Evolutionary conservation across 73 alveolate species (phyloP), one percentile per base, ranked within the genome.

Genomic region (Tetrahymena elliotti): DNA sequence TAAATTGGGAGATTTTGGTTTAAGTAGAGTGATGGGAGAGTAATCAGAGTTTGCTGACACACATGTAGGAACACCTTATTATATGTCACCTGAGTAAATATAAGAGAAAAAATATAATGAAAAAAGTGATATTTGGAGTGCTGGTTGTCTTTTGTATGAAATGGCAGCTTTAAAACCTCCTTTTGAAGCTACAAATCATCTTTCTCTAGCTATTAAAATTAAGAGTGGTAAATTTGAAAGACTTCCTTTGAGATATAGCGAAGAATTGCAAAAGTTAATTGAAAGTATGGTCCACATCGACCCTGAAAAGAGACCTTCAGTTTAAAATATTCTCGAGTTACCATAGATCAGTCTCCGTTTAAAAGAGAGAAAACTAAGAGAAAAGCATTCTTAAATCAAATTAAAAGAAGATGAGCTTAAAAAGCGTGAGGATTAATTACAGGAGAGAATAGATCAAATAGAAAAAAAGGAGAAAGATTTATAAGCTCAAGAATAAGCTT

Each of bases 21-120:
- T 98, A 68, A 93, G 99, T 12, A 97, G 98, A 35, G 96, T 98
- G 27, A 95, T 98, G 97, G 95, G 97, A 53, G 96, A 98, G 39
- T 98, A 98, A 53, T 97, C 98, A 34, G 96, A 97, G 93, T 98
- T 96, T 97, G 99, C 99, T 13, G 96, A 98, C 94, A 98, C 99
- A 24, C 98, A 98, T 95, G 99, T 98, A n/a, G 99, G 99, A 8
- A 98, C 99, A 22, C 99, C 99, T 0, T 98, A 98, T 95, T 98
- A 98, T 96, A 98, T 98, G 99, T 95, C 98, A 36, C 99, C 99
- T 0, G 99, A 98, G 93, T 98, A 98, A 97, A 98, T 98, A 6
- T 97, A 94, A 92, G 99, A 98, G 93, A 95, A 94, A 47, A 96
- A 95, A 94, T 98, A 98, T 95, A 98, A 98, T 95, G 99, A 98